Evolutionary conservation across 805 yeast genomes (phyloP).

Genomic region (Teunomyces funiuensis): DNA sequence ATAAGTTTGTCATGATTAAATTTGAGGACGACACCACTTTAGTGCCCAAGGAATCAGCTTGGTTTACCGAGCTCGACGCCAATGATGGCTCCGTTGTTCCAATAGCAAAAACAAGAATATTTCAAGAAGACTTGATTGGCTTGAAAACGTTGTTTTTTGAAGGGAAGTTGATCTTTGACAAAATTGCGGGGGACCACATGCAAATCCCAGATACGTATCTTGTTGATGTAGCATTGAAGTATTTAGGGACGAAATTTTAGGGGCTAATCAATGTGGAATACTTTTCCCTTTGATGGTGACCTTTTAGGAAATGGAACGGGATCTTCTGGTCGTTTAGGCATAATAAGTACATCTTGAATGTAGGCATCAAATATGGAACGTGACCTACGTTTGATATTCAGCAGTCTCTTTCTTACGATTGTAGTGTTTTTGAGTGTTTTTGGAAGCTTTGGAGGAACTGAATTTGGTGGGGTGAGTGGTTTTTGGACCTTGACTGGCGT

Average conservation of each 20-base stretch:
- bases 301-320: neutral
- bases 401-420: too few species aligned
- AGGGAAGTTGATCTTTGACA: slow-evolving; percentile 46
- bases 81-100: slow-evolving; percentile 41
- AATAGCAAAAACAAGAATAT: slow-evolving; percentile 50
- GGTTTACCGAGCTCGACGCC: slow-evolving; percentile 56
- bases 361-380: neutral
- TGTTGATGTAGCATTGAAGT: slow-evolving; percentile 40
- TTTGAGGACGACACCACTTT: slow-evolving; percentile 66
- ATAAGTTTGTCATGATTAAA: slow-evolving; percentile 56
- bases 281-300: neutral
- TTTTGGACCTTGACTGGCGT: slow-evolving; percentile 2
- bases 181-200: slow-evolving; percentile 66
- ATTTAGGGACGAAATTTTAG: slow-evolving; percentile 33
- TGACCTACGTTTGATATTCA: neutral
- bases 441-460: neutral
- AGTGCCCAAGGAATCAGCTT: slow-evolving; percentile 71
- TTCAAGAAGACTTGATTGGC: slow-evolving; percentile 59
- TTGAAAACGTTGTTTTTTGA: slow-evolving; percentile 45
- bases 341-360: neutral
- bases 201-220: slow-evolving; percentile 54
- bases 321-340: neutral
- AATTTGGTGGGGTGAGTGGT: slow-evolving; percentile 2
- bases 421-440: neutral
- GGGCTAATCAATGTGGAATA: neutral